phyloP scores from a whole-genome alignment of 768 basidiomycete species.

The Xerocomus spinulosus region DNA sequence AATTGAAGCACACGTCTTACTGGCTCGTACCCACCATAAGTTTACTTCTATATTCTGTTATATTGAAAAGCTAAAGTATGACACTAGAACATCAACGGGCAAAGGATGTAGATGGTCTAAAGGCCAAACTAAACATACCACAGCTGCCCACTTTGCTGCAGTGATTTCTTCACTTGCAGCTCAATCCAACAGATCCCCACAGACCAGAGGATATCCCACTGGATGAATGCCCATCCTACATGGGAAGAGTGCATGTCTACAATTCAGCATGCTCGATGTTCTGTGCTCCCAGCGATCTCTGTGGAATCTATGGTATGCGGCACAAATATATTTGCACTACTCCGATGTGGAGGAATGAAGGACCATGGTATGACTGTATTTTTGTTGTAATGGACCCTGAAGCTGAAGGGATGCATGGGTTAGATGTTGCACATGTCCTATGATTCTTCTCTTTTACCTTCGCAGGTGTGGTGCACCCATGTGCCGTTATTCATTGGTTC shows the following conservation, averaged over 20 bases:
- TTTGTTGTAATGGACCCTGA: constrained; percentile 14
- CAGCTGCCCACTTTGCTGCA: too few species aligned
- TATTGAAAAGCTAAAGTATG: too few species aligned
- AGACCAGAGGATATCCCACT: too few species aligned
- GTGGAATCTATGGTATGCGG: constrained; percentile 25
- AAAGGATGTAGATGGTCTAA: too few species aligned
- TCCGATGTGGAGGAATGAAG: constrained; percentile 18
- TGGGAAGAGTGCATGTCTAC: neutral
- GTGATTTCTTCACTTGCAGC: too few species aligned
- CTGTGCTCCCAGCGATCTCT: constrained; percentile 27
- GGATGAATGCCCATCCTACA: neutral
- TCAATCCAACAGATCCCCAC: too few species aligned
- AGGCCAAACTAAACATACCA: too few species aligned
- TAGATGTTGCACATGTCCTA: neutral
- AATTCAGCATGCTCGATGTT: constrained; percentile 5
- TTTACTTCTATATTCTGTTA: too few species aligned
- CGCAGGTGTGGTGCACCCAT: constrained; percentile 7
- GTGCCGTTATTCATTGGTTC: constrained; percentile 23
- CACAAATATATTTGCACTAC: constrained; percentile 19
- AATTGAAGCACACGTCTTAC: too few species aligned
- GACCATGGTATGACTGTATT: constrained; percentile 17
- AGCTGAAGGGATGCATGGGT: constrained; percentile 11
- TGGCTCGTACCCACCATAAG: too few species aligned
- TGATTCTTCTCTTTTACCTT: constrained; percentile 5
- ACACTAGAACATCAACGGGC: too few species aligned